Evolutionary conservation across 1,284 basidiomycete species (phyloP), one percentile per base, ranked within the genome.

Genomic region (Papiliotrema fonsecae): DNA sequence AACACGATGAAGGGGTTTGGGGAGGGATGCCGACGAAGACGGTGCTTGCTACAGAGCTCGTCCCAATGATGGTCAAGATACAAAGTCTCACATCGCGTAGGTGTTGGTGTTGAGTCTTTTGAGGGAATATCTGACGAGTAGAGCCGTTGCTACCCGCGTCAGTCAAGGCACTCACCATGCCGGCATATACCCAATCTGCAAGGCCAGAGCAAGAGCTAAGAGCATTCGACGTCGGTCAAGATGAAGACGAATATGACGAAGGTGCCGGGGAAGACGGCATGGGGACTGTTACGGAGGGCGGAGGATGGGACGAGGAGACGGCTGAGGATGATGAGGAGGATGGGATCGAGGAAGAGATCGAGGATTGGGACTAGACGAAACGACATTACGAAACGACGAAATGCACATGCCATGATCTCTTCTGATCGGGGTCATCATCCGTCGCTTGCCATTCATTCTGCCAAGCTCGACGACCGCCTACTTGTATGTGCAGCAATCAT

Each of bases 1-100:
- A 18, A 21, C 9, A 27, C 30, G 45, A 41, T 27, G 44, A 41
- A 10, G 45, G 34, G 24, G 21, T 49, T 3, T 72, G 65, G 66
- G 62, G 64, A 1, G 70, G 71, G 0, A 42, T 69, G 27, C 14
- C 55, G 4, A 55, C 64, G 19, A 62, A 63, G 42, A 49, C 47
- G 9, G 57, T 59, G 1, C 44, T 75, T 25, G 55, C 65, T 7
- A 53, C 51, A 0, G 74, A 75, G 52, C 38, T 66, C 11, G 54
- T 75, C 18, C 74, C 75, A 5, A 70, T 67, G 60, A 56, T 74
- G 39, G 58, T 69, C 36, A 70, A 70, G 49, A 64, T 73, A 11
- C 65, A 70, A 27, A 22, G 44, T 1, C 27, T 62, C n/a, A 55
- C 58, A 22, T 46, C 26, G 9, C 26, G 56, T 49, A 41, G 41